These are phyloP conservation scores for Sporothrix globosa DNA, from an alignment of 2,329 filamentous ascomycete species.

Conservation along the genomic window DNA sequence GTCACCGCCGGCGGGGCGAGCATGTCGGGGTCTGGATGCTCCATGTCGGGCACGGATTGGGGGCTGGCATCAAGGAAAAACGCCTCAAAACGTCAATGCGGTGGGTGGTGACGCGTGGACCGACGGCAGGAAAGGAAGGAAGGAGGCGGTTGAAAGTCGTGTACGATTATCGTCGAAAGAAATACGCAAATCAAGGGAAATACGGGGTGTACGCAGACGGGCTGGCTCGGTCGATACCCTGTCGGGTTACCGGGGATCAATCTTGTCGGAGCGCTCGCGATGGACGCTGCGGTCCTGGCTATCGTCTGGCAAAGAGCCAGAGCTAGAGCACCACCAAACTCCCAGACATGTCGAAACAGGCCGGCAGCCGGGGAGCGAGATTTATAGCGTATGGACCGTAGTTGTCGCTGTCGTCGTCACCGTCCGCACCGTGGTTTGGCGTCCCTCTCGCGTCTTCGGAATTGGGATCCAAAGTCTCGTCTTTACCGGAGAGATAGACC, in stretches of 20 bases:
- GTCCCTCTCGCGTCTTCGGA: not conserved
- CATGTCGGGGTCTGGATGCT: slow-evolving; percentile 40
- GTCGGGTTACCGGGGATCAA: not conserved
- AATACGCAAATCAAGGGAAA: not conserved
- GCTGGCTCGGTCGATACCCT: not conserved
- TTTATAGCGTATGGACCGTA: not conserved
- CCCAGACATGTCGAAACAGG: slow-evolving; percentile 45
- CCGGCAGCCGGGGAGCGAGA: not conserved
- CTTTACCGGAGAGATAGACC: not conserved
- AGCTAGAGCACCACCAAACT: slow-evolving; percentile 46
- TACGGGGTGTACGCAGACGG: not conserved
- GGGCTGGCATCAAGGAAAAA: not conserved
- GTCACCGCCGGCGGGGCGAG: slow-evolving; percentile 59
- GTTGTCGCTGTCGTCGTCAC: not conserved
- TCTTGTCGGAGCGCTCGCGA: not conserved
- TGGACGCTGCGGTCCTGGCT: slow-evolving; percentile 20
- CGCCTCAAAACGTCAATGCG: not conserved
- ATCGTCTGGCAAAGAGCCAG: slow-evolving; percentile 46
- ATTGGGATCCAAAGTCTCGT: not conserved
- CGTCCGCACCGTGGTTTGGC: not conserved
- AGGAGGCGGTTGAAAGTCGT: not conserved
- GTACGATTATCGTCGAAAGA: not conserved
- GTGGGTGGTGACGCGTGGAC: not conserved
- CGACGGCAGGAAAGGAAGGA: not conserved
- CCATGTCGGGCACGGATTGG: slow-evolving; percentile 14